These are phyloP conservation scores for Saccharomycopsis fermentans DNA, from an alignment of 805 yeast genomes.

Conservation along the genomic window DNA sequence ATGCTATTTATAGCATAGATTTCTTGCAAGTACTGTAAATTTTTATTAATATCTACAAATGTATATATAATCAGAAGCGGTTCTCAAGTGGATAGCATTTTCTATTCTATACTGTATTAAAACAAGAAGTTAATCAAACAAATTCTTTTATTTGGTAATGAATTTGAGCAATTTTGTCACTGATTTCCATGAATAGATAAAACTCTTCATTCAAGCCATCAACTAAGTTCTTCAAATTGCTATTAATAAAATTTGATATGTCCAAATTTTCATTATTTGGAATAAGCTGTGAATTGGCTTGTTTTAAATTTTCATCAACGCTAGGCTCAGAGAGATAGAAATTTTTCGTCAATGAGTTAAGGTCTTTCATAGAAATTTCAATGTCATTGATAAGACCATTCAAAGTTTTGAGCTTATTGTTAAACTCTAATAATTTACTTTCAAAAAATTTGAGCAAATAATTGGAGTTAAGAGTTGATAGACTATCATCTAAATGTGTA, in stretches of 20 bases:
- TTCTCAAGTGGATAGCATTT: no score
- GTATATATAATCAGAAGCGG: no score
- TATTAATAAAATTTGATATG: slow-evolving; percentile 9
- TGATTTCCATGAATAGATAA: slow-evolving; percentile 17
- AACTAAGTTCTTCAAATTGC: slow-evolving; percentile 13
- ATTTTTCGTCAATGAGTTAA: slow-evolving; percentile 10
- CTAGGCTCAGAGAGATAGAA: slow-evolving; percentile 11
- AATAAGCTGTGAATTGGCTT: neutral
- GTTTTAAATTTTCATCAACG: neutral
- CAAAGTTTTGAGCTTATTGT: slow-evolving; percentile 15
- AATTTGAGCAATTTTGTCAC: slow-evolving; percentile 14
- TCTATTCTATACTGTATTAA: neutral
- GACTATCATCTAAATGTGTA: neutral
- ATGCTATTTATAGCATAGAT: no score
- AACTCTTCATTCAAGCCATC: slow-evolving; percentile 18
- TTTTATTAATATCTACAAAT: no score
- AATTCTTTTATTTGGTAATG: slow-evolving; percentile 17
- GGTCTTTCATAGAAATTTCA: slow-evolving; percentile 15
- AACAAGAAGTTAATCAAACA: neutral
- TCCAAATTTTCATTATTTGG: slow-evolving; percentile 2
- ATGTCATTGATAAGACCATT: slow-evolving; percentile 13
- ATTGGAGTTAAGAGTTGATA: neutral
- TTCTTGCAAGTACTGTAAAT: no score
- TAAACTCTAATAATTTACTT: slow-evolving; percentile 16
- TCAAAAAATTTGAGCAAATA: slow-evolving; percentile 16